Conservation (phyloP, 73 alveolate species). For the Paraurostyla sp. region DNA sequence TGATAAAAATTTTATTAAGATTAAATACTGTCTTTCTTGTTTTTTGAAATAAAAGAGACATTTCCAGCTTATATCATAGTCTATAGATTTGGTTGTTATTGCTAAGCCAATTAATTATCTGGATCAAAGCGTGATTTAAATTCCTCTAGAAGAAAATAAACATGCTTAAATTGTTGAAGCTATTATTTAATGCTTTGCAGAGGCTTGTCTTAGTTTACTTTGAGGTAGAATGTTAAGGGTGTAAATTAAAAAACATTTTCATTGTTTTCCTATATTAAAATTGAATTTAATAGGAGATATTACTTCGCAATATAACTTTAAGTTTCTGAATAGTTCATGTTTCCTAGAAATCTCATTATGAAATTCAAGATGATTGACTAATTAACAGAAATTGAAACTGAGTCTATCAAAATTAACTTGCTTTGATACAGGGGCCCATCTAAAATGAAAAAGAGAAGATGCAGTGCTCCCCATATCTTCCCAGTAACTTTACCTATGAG, state of each 20-base stretch:
- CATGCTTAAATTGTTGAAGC: slow-evolving; percentile 1
- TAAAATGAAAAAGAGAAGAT: slow-evolving; percentile 25
- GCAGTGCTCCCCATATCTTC: neutral
- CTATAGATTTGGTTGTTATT: no score
- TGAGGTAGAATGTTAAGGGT: slow-evolving; percentile 46
- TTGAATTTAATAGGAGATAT: neutral
- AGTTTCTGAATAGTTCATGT: slow-evolving; percentile 45
- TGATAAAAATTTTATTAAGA: neutral
- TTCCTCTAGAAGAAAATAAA: slow-evolving; percentile 34
- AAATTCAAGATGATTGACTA: slow-evolving; percentile 48
- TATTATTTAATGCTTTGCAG: neutral
- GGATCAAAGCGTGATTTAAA: neutral
- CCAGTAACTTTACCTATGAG: slow-evolving; percentile 7
- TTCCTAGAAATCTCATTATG: slow-evolving; percentile 58
- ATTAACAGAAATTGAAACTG: slow-evolving; percentile 31
- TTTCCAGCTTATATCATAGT: neutral
- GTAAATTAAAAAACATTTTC: slow-evolving; percentile 41
- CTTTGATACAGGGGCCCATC: slow-evolving; percentile 65
- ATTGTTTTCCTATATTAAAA: neutral
- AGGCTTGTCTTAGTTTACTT: slow-evolving; percentile 30
- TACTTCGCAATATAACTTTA: slow-evolving; percentile 31
- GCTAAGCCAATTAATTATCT: neutral
- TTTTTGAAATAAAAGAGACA: slow-evolving; percentile 19
- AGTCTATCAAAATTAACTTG: slow-evolving; percentile 52
- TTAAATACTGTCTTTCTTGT: neutral